Evolutionary conservation across 2,329 filamentous ascomycete genomes (phyloP).

Genomic region (Emergomyces africanus): DNA sequence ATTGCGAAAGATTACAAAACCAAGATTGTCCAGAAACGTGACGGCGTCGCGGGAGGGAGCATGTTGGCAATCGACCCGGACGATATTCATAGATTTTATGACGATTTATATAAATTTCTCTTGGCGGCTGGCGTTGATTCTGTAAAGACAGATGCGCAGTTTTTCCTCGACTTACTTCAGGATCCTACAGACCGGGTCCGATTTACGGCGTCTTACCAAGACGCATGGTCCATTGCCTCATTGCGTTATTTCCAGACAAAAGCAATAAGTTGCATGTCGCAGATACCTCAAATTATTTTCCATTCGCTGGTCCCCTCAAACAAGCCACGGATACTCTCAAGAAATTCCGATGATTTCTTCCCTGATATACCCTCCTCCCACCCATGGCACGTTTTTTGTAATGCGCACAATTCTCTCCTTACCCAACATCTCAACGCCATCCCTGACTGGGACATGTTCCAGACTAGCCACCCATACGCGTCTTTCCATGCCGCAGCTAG

Average conservation of each 20-base stretch:
- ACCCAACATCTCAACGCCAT: conserved; percentile 75
- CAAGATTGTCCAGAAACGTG: conserved; percentile 41
- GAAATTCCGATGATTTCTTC: conserved; percentile 87
- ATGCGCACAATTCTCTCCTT: conserved; percentile 76
- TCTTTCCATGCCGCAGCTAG: conserved; percentile 81
- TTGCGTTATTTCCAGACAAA: conserved; percentile 65
- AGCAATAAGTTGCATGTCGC: conserved; percentile 90
- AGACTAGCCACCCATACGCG: conserved; percentile 56
- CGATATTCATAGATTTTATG: conserved; percentile 65
- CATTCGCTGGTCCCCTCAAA: conserved; percentile 68
- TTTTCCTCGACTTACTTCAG: conserved; percentile 65
- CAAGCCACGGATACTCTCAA: conserved; percentile 58
- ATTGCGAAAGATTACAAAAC: conserved; percentile 73
- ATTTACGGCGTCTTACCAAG: conserved; percentile 64
- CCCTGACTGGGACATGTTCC: conserved; percentile 73
- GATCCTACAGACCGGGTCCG: conserved; percentile 56
- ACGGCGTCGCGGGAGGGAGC: conserved; percentile 44
- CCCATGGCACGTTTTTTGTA: conserved; percentile 90
- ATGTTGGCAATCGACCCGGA: conserved; percentile 63
- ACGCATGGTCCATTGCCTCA: conserved; percentile 70
- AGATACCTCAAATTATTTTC: conserved; percentile 75
- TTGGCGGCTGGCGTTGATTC: conserved; percentile 61
- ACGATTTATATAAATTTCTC: conserved; percentile 85
- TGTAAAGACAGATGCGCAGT: conserved; percentile 90
- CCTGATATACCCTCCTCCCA: conserved; percentile 69